Evolutionary conservation across 306 rosid genomes (phyloP), one percentile per base, ranked within the genome.

Genomic region (Cicer bijugum): DNA sequence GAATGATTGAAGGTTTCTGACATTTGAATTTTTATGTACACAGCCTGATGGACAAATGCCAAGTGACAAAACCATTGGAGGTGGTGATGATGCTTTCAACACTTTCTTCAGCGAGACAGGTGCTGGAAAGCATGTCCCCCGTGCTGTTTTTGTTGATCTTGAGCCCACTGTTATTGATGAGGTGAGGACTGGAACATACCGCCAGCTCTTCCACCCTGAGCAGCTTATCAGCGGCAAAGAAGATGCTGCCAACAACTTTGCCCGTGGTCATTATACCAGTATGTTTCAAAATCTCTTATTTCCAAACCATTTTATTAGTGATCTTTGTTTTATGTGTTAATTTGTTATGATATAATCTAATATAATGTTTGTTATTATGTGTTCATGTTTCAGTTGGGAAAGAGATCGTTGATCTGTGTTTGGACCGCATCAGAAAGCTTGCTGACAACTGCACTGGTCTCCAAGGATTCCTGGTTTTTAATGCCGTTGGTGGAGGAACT

Each of bases 21-120:
- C 4, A 15, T 40, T 57, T 8, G 2, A 50, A 39, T 28, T 4
- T 60, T 0, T 5, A 28, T 38, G 58, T 74, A 28, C 19, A 28
- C 65, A 90, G 96, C 96, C 93, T 72, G 97, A 92, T 90, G 97
- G 97, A 8, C 96, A 90, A 84, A 92, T 90, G 96, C 96, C 97
- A 0, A 40, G 96, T 80, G 97, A 92, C 84, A 88, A 84, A 75
- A 92, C 97, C 0, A 80, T 87, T 40, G 96, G 94, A 0, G 94
- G 94, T 12, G 96, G 96, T 42, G 94, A 92, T 2, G 97, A 92
- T 78, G 97, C 96, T 35, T 90, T 90, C 88, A 90, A 90, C 94
- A 90, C 96, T 55, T 90, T 90, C 83, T 90, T 90, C 84, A 92
- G 97, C 2, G 97, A 92, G 82, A 92, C 97, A 2, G 96, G 97